Evolutionary conservation across 108 stramenopile genomes (phyloP).

Genomic region (Nannochloropsis granulata): DNA sequence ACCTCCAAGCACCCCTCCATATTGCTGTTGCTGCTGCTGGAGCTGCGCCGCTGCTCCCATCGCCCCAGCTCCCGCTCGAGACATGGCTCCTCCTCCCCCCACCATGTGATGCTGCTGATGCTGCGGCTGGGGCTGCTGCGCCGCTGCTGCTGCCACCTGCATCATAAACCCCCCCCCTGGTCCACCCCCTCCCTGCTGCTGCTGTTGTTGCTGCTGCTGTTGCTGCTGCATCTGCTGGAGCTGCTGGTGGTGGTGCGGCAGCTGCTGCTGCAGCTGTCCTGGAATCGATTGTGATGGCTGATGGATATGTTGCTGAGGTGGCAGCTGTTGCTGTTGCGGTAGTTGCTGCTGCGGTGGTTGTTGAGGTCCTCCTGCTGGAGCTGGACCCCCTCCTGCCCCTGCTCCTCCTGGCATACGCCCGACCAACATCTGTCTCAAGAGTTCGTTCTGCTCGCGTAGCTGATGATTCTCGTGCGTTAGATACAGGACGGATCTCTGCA

Average conservation of each 20-base stretch:
- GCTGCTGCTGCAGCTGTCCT: not conserved
- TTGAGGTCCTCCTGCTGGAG: not conserved
- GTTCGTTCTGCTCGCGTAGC: conserved; percentile 21
- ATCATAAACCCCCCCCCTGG: not conserved
- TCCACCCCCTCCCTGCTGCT: not conserved
- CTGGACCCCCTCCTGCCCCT: not conserved
- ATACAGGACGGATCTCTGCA: conserved; percentile 11
- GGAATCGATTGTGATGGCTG: no score
- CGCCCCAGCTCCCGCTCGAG: not conserved
- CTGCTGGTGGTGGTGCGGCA: not conserved
- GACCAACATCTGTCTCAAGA: conserved; percentile 16
- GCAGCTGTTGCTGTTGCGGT: not conserved
- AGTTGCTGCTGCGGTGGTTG: not conserved
- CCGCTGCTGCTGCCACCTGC: not conserved
- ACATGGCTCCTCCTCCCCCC: not conserved
- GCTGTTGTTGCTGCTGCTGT: no score
- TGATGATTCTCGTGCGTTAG: conserved; percentile 25
- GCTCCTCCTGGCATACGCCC: not conserved
- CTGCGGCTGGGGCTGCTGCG: not conserved
- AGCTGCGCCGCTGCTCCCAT: not conserved
- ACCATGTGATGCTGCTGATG: not conserved
- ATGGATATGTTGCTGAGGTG: not conserved
- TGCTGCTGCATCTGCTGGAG: not conserved
- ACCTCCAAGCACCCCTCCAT: not conserved
- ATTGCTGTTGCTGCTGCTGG: not conserved